Conservation (phyloP, 305 asterid genomes). For the Solanum hybrid region DNA sequence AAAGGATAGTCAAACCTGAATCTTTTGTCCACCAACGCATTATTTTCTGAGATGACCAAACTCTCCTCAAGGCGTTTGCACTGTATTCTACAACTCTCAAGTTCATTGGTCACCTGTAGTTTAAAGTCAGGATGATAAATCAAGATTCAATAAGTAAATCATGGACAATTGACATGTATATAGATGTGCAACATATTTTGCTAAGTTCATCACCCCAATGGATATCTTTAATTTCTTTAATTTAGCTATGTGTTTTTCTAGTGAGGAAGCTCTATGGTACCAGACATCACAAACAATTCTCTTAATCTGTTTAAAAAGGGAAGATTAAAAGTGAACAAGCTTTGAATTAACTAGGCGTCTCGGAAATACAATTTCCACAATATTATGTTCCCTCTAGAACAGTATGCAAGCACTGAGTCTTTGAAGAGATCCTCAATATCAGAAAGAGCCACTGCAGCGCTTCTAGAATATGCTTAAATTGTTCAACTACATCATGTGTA, state of each 20-base stretch:
- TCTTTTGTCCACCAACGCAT: constrained; percentile 21
- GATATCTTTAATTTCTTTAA: not conserved
- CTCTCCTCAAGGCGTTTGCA: constrained; percentile 35
- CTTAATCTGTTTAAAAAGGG: not conserved
- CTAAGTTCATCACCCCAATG: not conserved
- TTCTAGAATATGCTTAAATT: constrained; percentile 4
- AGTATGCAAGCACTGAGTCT: not conserved
- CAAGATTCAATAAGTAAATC: not conserved
- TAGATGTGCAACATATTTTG: not conserved
- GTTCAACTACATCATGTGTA: not conserved
- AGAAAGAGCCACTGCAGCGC: not conserved
- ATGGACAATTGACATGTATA: not conserved
- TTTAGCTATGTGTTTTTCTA: not conserved
- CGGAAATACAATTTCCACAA: not conserved
- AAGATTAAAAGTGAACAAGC: not conserved
- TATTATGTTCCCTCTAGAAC: not conserved
- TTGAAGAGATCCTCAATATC: not conserved
- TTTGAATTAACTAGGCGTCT: not conserved
- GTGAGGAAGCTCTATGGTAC: not conserved
- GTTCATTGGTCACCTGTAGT: constrained; percentile 46
- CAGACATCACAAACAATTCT: not conserved
- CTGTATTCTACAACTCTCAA: constrained; percentile 41
- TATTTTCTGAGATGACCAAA: constrained; percentile 28
- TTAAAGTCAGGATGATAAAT: not conserved
- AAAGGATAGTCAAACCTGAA: constrained; percentile 36